A percentile compares a stretch with the other conserved stretches of the same genome.
Evolutionary conservation across 1,284 basidiomycete genomes (phyloP).

Genomic region (Leucoagaricus sp.): DNA sequence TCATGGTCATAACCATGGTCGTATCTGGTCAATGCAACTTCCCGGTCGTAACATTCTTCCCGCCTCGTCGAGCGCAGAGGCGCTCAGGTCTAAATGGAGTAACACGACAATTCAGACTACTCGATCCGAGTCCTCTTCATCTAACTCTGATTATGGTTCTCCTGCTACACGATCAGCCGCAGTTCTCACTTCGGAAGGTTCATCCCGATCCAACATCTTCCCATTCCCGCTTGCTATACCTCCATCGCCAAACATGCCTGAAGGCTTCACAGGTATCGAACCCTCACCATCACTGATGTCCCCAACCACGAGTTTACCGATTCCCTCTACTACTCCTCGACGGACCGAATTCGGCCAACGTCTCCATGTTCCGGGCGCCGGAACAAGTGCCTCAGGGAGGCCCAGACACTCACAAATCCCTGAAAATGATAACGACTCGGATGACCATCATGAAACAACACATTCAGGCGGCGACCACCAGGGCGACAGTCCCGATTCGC

Average conservation of each 20-base stretch:
- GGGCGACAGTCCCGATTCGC: slow-evolving; percentile 40
- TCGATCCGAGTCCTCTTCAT: background rate
- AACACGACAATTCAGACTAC: slow-evolving; percentile 26
- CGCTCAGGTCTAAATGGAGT: slow-evolving; percentile 36
- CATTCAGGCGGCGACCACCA: slow-evolving; percentile 2
- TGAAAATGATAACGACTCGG: background rate
- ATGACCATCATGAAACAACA: slow-evolving; percentile 13
- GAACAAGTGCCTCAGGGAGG: background rate
- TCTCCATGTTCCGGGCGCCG: background rate
- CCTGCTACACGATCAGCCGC: background rate
- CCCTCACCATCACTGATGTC: slow-evolving; percentile 10
- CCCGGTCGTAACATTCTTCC: background rate
- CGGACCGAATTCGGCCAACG: background rate
- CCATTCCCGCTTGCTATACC: slow-evolving; percentile 45
- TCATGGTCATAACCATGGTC: background rate
- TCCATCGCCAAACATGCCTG: slow-evolving; percentile 37
- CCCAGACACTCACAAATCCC: background rate
- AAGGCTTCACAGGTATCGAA: slow-evolving; percentile 16
- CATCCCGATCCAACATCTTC: slow-evolving; percentile 25
- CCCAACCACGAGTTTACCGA: slow-evolving; percentile 5
- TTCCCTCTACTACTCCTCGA: background rate
- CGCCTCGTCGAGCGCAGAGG: background rate
- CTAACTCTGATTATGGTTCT: background rate
- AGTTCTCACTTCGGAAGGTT: background rate
- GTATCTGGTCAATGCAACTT: slow-evolving; percentile 14